These are phyloP conservation scores for Phytophthora meadii DNA, from an alignment of 352 stramenopile species.

Conservation along the genomic window DNA sequence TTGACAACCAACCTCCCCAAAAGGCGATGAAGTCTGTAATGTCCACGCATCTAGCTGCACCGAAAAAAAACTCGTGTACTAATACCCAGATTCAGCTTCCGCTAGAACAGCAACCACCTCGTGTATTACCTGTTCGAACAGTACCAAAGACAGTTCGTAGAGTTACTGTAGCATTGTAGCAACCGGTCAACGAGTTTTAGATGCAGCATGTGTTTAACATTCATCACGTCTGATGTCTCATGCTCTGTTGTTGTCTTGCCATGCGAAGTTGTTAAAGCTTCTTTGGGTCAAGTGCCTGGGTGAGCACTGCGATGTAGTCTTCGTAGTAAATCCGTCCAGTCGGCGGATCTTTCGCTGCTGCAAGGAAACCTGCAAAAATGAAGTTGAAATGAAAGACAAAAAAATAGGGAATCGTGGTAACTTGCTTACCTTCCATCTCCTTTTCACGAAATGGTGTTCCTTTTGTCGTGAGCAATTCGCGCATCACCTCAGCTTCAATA, in stretches of 20 bases:
- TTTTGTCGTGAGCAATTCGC: constrained; percentile 89
- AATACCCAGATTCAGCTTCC: not conserved
- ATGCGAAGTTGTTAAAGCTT: constrained; percentile 23
- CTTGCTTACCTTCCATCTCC: constrained; percentile 80
- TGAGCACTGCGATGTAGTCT: constrained; percentile 90
- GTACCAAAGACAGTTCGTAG: constrained; percentile 40
- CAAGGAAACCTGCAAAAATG: constrained; percentile 69
- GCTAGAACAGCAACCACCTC: constrained; percentile 8
- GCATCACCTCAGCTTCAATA: constrained; percentile 91
- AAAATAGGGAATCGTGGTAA: not conserved
- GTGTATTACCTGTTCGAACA: constrained; percentile 15
- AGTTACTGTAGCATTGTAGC: constrained; percentile 52
- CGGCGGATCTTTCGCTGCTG: constrained; percentile 81
- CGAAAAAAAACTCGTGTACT: not conserved
- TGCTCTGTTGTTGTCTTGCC: not conserved
- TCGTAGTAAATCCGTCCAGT: constrained; percentile 92
- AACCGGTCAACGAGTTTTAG: not conserved
- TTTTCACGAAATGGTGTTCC: constrained; percentile 91
- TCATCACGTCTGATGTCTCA: not conserved
- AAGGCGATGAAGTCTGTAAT: not conserved
- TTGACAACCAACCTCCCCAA: not conserved
- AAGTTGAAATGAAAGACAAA: not conserved
- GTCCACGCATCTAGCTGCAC: not conserved
- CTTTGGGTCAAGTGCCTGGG: constrained; percentile 60
- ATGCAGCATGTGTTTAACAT: not conserved